These are phyloP conservation scores for Amphibolis antarctica DNA, from an alignment of 106 monocot genomes.

Conservation along the genomic window DNA sequence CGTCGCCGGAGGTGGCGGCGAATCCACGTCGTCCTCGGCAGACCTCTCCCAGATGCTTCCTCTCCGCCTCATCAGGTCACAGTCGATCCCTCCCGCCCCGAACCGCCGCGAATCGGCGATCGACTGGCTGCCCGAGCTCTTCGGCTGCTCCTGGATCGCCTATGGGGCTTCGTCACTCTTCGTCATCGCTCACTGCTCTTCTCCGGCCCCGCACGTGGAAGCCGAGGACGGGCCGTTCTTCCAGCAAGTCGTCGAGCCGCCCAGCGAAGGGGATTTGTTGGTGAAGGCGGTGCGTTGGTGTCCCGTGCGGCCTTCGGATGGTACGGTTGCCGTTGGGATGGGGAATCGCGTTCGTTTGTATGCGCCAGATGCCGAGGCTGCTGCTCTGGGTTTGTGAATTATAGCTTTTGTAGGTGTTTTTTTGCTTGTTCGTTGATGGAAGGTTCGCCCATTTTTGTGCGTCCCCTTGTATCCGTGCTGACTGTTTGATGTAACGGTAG, in stretches of 20 bases:
- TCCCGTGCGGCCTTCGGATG: slow-evolving; percentile 37
- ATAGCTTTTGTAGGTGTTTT: background rate
- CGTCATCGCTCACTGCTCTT: slow-evolving; percentile 65
- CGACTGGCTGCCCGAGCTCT: slow-evolving; percentile 71
- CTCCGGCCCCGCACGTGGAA: slow-evolving; percentile 20
- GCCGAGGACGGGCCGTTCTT: slow-evolving; percentile 42
- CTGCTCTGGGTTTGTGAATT: background rate
- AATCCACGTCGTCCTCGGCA: background rate
- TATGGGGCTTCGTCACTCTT: slow-evolving; percentile 67
- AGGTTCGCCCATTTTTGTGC: no score
- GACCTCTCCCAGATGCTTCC: slow-evolving; percentile 23
- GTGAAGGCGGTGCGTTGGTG: slow-evolving; percentile 64
- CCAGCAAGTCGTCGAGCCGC: slow-evolving; percentile 68
- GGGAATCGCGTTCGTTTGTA: slow-evolving; percentile 40
- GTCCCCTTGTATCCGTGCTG: no score
- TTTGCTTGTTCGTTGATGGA: background rate
- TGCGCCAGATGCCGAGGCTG: slow-evolving; percentile 17
- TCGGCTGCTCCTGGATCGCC: slow-evolving; percentile 77
- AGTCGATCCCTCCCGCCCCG: slow-evolving; percentile 52
- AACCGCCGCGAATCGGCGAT: slow-evolving; percentile 47
- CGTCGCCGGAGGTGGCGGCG: background rate
- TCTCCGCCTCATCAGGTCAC: slow-evolving; percentile 31
- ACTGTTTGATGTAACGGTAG: no score
- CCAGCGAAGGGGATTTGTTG: slow-evolving; percentile 1
- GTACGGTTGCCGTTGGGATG: slow-evolving; percentile 44